These are phyloP conservation scores for Vaccinium myrtillus DNA, from an alignment of 148 eudicot genomes.

Conservation along the genomic window DNA sequence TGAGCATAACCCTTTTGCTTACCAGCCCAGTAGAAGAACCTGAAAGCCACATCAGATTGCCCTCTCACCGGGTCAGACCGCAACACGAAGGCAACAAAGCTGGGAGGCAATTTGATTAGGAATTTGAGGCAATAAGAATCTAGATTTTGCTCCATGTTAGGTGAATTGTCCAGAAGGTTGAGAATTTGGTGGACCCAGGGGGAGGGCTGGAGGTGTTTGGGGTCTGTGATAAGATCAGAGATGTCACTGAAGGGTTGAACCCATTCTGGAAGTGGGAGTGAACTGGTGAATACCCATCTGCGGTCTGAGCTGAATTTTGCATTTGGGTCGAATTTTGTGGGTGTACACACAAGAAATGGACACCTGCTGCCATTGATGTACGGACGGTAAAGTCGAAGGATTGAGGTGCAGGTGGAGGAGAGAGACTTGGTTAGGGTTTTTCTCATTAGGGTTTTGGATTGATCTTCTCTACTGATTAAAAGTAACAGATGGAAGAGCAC, in stretches of 20 bases:
- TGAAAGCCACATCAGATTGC: constrained; percentile 45
- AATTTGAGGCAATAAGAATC: constrained; percentile 52
- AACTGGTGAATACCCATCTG: constrained; percentile 29
- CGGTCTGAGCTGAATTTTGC: constrained; percentile 15
- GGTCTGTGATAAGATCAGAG: constrained; percentile 61
- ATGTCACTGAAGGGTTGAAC: constrained; percentile 70
- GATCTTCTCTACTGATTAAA: not conserved
- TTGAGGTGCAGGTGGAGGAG: constrained; percentile 8
- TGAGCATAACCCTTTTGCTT: constrained; percentile 68
- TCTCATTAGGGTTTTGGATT: constrained; percentile 46
- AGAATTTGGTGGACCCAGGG: constrained; percentile 73
- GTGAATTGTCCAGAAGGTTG: constrained; percentile 50
- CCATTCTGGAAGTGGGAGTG: constrained; percentile 90
- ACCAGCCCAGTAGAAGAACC: constrained; percentile 88
- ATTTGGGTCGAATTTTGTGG: constrained; percentile 6
- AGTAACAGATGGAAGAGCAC: not conserved
- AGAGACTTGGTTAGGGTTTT: constrained; percentile 34
- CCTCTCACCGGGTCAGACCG: constrained; percentile 37
- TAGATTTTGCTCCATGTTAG: constrained; percentile 53
- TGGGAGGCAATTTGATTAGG: constrained; percentile 74
- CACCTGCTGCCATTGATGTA: constrained; percentile 31
- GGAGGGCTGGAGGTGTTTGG: constrained; percentile 54
- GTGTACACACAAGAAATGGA: constrained; percentile 20
- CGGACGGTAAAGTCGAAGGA: constrained; percentile 17
- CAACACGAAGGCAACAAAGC: constrained; percentile 60